phyloP scores from a whole-genome alignment of 2,329 filamentous ascomycete genomes.

The Aspergillus pseudoviridinutans region DNA sequence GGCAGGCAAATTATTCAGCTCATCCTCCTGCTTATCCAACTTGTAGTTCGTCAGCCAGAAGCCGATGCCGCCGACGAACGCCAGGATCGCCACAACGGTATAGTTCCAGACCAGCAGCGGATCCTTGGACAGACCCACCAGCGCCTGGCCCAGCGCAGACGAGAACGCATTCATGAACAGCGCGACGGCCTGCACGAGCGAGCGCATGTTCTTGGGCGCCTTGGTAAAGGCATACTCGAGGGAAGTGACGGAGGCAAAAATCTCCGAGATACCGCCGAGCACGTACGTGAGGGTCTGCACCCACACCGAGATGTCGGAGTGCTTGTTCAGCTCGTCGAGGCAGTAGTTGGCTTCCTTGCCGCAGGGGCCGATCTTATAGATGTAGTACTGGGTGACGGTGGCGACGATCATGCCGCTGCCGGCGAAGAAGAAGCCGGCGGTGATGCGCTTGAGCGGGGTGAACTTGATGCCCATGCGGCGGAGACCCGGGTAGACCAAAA shows the following conservation, averaged over 20 bases:
- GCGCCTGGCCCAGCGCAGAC: constrained; percentile 66
- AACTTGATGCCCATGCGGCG: constrained; percentile 47
- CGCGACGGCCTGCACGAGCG: constrained; percentile 65
- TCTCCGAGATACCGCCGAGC: constrained; percentile 55
- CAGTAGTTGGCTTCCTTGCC: constrained; percentile 53
- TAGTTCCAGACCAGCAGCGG: constrained; percentile 72
- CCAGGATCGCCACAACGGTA: constrained; percentile 57
- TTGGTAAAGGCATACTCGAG: constrained; percentile 76
- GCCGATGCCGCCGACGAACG: constrained; percentile 56
- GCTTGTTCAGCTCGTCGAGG: constrained; percentile 37
- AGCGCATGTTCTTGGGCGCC: constrained; percentile 75
- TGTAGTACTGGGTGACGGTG: constrained; percentile 47
- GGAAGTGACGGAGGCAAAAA: constrained; percentile 57
- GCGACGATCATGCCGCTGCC: constrained; percentile 48
- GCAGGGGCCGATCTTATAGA: constrained; percentile 60
- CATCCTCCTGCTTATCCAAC: constrained; percentile 66
- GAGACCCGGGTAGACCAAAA: constrained; percentile 49
- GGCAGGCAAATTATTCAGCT: constrained; percentile 50
- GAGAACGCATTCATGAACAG: constrained; percentile 69
- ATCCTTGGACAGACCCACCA: constrained; percentile 59
- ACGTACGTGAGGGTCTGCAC: constrained; percentile 48
- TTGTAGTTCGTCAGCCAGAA: constrained; percentile 67
- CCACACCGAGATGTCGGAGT: constrained; percentile 63
- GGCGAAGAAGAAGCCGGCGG: constrained; percentile 48
- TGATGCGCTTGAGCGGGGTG: constrained; percentile 53